Percentiles rank a stretch among this genome's conserved stretches.
Conservation (phyloP, 2,329 filamentous ascomycete species). For the Alternaria conjuncta region DNA sequence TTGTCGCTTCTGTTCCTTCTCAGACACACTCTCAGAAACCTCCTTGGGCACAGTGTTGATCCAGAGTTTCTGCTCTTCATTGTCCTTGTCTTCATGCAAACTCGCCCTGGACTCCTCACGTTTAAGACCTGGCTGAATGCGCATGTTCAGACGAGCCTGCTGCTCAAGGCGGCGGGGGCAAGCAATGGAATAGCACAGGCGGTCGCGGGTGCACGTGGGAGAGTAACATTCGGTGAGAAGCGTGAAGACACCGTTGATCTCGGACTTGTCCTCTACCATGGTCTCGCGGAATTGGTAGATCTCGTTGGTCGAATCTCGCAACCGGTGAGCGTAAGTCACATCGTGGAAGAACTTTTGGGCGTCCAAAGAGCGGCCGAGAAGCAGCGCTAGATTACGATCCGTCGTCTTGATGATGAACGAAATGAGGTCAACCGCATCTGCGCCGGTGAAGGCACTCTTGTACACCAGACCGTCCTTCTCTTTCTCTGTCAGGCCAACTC, state of each 20-base stretch:
- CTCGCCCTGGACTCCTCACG: slow-evolving; percentile 72
- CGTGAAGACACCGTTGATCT: slow-evolving; percentile 96
- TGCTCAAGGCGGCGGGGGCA: slow-evolving; percentile 93
- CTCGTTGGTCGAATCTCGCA: slow-evolving; percentile 92
- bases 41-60: slow-evolving; percentile 98
- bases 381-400: slow-evolving; percentile 88
- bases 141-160: slow-evolving; percentile 90
- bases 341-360: slow-evolving; percentile 99
- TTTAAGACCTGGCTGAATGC: slow-evolving; percentile 86
- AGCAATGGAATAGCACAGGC: slow-evolving; percentile 96
- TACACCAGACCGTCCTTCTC: slow-evolving; percentile 97
- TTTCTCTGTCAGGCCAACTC: slow-evolving; percentile 83
- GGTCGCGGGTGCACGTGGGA: slow-evolving; percentile 93
- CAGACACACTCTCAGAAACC: slow-evolving; percentile 85
- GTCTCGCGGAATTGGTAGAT: slow-evolving; percentile 97
- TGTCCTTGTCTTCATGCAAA: slow-evolving; percentile 84
- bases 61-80: slow-evolving; percentile 98
- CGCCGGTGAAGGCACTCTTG: slow-evolving; percentile 94
- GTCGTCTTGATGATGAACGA: slow-evolving; percentile 97
- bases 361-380: slow-evolving; percentile 89
- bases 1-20: slow-evolving; percentile 95
- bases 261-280: slow-evolving; percentile 81
- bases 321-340: slow-evolving; percentile 94
- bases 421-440: slow-evolving; percentile 93
- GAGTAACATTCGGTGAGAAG: slow-evolving; percentile 97